Evolutionary conservation across 1,284 basidiomycete genomes (phyloP).

Genomic region (Cystobasidium sp.): DNA sequence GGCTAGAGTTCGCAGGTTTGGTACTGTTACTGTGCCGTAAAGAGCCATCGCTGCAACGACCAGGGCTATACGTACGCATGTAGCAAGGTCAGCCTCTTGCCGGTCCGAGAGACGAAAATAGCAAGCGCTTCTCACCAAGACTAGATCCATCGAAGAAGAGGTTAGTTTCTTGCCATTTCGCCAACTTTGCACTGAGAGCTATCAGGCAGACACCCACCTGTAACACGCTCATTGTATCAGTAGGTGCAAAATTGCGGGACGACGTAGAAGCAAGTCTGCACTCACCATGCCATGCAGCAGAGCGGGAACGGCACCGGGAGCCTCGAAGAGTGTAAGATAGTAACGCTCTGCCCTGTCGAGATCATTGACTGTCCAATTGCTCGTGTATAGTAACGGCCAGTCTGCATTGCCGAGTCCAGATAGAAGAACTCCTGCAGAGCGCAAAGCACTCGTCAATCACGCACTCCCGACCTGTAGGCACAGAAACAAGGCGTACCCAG

Average conservation of each 20-base stretch:
- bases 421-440: constrained; percentile 29
- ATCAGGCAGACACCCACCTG: constrained; percentile 41
- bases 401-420: constrained; percentile 37
- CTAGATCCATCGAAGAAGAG: constrained; percentile 42
- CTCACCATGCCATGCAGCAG: constrained; percentile 42
- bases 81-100: not conserved
- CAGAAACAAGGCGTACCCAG: constrained; percentile 5
- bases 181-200: constrained; percentile 35
- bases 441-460: not conserved
- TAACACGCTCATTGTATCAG: not conserved
- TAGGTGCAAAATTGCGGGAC: not conserved
- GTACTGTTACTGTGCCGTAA: constrained; percentile 43
- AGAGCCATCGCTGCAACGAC: constrained; percentile 35
- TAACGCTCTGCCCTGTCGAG: constrained; percentile 40
- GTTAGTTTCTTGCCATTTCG: constrained; percentile 38
- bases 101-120: not conserved
- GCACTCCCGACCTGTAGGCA: not conserved
- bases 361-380: constrained; percentile 13
- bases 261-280: not conserved
- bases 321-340: constrained; percentile 41
- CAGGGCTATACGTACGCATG: constrained; percentile 16
- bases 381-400: constrained; percentile 35
- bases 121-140: constrained; percentile 19
- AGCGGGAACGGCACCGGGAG: constrained; percentile 36
- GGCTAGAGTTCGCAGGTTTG: constrained; percentile 38